Evolutionary conservation across 768 basidiomycete species (phyloP).

Genomic region (Termitomyces sp.): DNA sequence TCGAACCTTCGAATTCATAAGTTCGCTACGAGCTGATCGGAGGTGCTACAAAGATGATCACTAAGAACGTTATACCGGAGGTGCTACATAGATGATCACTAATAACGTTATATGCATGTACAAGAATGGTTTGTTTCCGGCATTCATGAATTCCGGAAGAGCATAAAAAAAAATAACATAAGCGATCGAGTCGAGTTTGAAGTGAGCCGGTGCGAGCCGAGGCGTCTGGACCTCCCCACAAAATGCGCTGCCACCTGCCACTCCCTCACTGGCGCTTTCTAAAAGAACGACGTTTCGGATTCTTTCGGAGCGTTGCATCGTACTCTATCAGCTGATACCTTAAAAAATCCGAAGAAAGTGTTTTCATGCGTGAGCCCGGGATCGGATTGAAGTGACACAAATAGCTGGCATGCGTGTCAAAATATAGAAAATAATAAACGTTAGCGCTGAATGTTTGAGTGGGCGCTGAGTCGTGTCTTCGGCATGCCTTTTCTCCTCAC

Average conservation of each 20-base stretch:
- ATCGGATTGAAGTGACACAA: background rate
- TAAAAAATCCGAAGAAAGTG: background rate
- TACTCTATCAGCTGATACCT: background rate
- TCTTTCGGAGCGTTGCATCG: background rate
- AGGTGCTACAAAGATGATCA: background rate
- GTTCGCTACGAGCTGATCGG: background rate
- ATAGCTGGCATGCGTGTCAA: background rate
- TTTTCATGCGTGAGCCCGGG: background rate
- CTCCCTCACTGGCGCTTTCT: too few relatives aligned
- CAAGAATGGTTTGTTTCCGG: background rate
- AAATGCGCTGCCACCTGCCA: too few relatives aligned
- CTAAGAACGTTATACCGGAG: too few relatives aligned
- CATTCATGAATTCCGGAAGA: background rate
- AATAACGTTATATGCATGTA: too few relatives aligned
- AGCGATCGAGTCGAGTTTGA: background rate
- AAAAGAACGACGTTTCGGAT: background rate
- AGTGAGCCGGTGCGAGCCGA: background rate
- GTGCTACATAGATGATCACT: background rate
- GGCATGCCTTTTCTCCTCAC: background rate
- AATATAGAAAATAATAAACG: too few relatives aligned
- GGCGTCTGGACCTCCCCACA: background rate
- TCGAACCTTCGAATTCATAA: background rate
- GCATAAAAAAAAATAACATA: background rate
- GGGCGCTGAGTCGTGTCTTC: background rate
- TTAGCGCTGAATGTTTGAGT: background rate